Base-by-base conservation (phyloP, 306 rosid genomes). In the Heteromeles arbutifolia region DNA sequence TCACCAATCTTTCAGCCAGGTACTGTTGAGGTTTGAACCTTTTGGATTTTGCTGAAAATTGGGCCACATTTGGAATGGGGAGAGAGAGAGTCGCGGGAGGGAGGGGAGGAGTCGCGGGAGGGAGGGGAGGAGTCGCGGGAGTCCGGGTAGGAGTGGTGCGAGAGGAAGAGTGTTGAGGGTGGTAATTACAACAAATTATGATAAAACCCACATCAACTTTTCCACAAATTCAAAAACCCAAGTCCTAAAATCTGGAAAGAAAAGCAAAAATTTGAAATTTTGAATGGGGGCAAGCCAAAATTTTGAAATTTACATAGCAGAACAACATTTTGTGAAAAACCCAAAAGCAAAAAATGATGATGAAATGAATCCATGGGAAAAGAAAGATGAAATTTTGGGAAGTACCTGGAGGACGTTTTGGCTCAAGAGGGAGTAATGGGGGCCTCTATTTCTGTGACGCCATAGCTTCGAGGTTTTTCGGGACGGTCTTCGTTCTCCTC, bases 1-100 rank as follows among this genome's bases (percentile, higher is more conserved):
- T 96, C 79, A 96, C 98, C 77, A 96, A 96, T 84, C 98, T 96
- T 48, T 97, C 97, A 11, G 88, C 79, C 76, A 89, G 77, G 99
- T 95, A 72, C 53, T 57, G 5, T 57, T 57, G 29, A 50, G 3
- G 3, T 41, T 24, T 12, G 52, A 10, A 18, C 57, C 17, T 14
- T 29, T 26, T 71, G 29, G 25, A 18, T 73, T 52, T 8, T 63
- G 4, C 34, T 17, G 21, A 18, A 15, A 14, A 2, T 14, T 68
- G 11, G 67, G 17, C 39, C 11, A 28, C 37, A 28, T 62, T 28
- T 2, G 3, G 41, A 7, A 0, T 22, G 45, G 45, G 14, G 45
- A 43, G 45, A 43, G 45, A 43, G 14, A 41, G 10, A 43, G 45
- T n/a, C n/a, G n/a, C n/a, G n/a, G n/a, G n/a, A n/a, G n/a, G n/a